Evolutionary conservation across 2,329 filamentous ascomycete genomes (phyloP).

Genomic region (Bimuria novae-zelandiae): DNA sequence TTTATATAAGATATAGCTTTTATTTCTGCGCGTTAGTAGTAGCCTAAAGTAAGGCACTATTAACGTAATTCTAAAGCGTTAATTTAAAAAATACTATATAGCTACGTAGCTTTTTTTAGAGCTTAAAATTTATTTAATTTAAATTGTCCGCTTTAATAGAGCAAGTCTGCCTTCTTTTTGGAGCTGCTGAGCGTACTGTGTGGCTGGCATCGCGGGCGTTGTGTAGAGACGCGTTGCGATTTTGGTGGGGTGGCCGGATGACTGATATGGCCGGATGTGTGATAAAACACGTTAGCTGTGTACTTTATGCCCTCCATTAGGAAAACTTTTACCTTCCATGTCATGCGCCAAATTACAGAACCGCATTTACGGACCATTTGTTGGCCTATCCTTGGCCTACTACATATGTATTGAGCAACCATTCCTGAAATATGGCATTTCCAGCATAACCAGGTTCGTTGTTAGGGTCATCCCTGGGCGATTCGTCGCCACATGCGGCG

Average conservation of each 20-base stretch:
- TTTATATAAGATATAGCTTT: constrained; percentile 9
- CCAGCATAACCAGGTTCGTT: too few relatives aligned
- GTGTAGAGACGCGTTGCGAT: neutral
- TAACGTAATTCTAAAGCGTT: constrained; percentile 1
- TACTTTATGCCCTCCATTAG: too few relatives aligned
- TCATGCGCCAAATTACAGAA: too few relatives aligned
- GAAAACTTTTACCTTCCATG: too few relatives aligned
- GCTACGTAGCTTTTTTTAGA: neutral
- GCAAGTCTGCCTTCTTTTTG: neutral
- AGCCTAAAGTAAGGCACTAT: neutral
- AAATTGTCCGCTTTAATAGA: neutral
- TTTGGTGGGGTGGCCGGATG: neutral
- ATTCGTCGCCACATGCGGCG: too few relatives aligned
- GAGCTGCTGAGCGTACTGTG: neutral
- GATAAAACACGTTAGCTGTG: neutral
- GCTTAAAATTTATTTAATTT: neutral
- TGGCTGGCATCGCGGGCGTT: neutral
- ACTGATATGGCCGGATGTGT: neutral
- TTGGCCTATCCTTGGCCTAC: too few relatives aligned
- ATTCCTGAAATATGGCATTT: too few relatives aligned
- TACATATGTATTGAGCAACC: too few relatives aligned
- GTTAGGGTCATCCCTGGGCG: too few relatives aligned
- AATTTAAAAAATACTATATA: neutral
- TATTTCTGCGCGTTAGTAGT: constrained; percentile 7
- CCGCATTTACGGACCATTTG: too few relatives aligned